Evolutionary conservation across 73 alveolate genomes (phyloP), one percentile per base, ranked within the genome.

Genomic region (Blepharisma stoltei): DNA sequence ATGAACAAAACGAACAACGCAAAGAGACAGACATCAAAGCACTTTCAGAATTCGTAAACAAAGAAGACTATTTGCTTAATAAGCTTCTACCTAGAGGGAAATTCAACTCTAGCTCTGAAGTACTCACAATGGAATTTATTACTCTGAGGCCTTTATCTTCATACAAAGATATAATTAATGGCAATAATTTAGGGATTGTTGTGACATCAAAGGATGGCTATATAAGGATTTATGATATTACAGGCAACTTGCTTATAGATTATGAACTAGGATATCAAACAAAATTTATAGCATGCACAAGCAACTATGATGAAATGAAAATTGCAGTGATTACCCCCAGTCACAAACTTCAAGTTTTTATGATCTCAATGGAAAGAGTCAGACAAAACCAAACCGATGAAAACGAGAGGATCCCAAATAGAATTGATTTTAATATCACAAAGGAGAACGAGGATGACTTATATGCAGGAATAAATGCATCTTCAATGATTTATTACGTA

Each of bases 261-360:
- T 18, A 18, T 25, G 23, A 60, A 2, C 18, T 60, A 18, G 46
- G 49, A 2, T 60, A 18, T 60, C 45, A n/a, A 20, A 11, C 73
- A 14, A 25, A 20, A 60, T 38, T 20, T 9, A 20, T 60, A 1
- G 73, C 73, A 18, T 14, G 46, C 14, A 60, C 73, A 18, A 38
- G 46, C 11, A 60, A 60, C 45, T 60, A 60, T 60, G 73, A 60
- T 60, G 73, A 60, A 25, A 60, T 60, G 38, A 60, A 60, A 60
- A 20, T 60, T 25, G 73, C 73, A 1, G 46, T 4, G 11, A 25
- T 25, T 25, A 1, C 73, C 11, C 73, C 73, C 5, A 9, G 49
- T 8, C 14, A 60, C 2, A 14, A 8, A 2, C 45, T 60, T 20
- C 46, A 18, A 9, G 46, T 60, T 60, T 60, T 60, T 2, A 25